phyloP scores from a whole-genome alignment of 805 yeast genomes.

The Grigorovia yakushimaensis region DNA sequence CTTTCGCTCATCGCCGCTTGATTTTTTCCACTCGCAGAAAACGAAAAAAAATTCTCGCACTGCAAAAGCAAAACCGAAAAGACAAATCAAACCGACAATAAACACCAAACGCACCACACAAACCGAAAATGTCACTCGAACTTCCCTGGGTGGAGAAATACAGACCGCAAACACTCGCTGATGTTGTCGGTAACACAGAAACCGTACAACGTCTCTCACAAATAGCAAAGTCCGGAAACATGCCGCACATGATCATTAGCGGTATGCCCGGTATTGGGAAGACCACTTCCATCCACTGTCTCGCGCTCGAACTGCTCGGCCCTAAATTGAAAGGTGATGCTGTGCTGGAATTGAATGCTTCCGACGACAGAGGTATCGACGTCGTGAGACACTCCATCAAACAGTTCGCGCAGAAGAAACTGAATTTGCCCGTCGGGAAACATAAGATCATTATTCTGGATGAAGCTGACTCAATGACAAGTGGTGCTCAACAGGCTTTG shows the following conservation, averaged over 20 bases:
- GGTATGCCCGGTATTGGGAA: slow-evolving; percentile 97
- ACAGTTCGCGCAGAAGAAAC: slow-evolving; percentile 92
- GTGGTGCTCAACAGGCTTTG: slow-evolving; percentile 92
- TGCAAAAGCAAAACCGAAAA: background rate
- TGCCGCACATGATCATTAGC: slow-evolving; percentile 94
- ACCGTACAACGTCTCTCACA: slow-evolving; percentile 75
- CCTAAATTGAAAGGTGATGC: slow-evolving; percentile 59
- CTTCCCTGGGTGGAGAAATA: slow-evolving; percentile 85
- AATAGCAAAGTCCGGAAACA: slow-evolving; percentile 86
- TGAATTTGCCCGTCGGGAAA: slow-evolving; percentile 74
- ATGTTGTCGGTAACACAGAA: slow-evolving; percentile 89
- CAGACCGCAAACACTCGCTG: slow-evolving; percentile 68
- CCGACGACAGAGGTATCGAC: slow-evolving; percentile 96
- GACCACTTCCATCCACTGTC: slow-evolving; percentile 86
- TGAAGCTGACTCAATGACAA: slow-evolving; percentile 95
- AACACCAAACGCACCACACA: background rate
- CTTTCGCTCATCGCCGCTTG: too few relatives aligned
- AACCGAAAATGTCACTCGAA: slow-evolving; percentile 15
- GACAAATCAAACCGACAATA: slow-evolving; percentile 7
- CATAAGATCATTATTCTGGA: slow-evolving; percentile 90
- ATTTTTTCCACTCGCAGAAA: too few relatives aligned
- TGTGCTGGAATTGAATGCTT: slow-evolving; percentile 86
- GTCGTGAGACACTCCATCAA: slow-evolving; percentile 90
- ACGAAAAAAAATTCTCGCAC: background rate
- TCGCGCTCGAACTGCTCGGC: slow-evolving; percentile 78